Conservation (phyloP, 2,329 filamentous ascomycete species). For the Exutisphaerella laricina region DNA sequence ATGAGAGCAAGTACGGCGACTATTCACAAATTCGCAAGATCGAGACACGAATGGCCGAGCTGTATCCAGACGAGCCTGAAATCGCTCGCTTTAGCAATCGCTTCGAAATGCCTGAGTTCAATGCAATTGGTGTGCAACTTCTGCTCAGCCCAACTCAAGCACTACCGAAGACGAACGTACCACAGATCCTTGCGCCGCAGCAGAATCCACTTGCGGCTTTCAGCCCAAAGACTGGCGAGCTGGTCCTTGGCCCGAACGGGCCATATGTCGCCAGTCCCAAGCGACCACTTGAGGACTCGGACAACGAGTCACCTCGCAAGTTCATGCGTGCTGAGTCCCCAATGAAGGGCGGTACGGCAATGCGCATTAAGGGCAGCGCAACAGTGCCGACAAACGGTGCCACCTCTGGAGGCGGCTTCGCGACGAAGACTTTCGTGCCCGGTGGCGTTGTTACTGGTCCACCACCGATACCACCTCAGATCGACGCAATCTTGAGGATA, state of each 20-base stretch:
- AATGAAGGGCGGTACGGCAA: constrained; percentile 80
- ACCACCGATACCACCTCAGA: constrained; percentile 65
- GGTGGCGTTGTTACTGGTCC: constrained; percentile 48
- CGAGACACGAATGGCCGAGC: constrained; percentile 84
- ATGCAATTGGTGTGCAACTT: constrained; percentile 73
- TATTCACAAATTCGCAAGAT: constrained; percentile 84
- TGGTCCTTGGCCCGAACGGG: constrained; percentile 31
- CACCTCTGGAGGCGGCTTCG: constrained; percentile 28
- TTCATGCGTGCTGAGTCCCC: constrained; percentile 85
- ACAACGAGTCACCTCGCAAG: constrained; percentile 70
- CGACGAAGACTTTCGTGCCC: constrained; percentile 31
- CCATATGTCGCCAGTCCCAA: constrained; percentile 42
- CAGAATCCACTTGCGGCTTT: constrained; percentile 15
- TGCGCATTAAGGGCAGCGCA: constrained; percentile 64
- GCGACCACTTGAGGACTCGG: constrained; percentile 54
- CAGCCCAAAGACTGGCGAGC: constrained; percentile 19
- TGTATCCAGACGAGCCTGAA: constrained; percentile 84
- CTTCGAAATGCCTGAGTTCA: constrained; percentile 64
- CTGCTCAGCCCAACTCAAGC: constrained; percentile 83
- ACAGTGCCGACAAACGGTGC: constrained; percentile 13
- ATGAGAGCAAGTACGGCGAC: constrained; percentile 91
- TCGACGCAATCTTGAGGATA: constrained; percentile 45
- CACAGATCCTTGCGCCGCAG: constrained; percentile 6
- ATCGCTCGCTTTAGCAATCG: constrained; percentile 70
- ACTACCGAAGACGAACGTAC: constrained; percentile 38